Evolutionary conservation across 1,139 yeast genomes (phyloP).

Genomic region (Zygoascus meyerae): DNA sequence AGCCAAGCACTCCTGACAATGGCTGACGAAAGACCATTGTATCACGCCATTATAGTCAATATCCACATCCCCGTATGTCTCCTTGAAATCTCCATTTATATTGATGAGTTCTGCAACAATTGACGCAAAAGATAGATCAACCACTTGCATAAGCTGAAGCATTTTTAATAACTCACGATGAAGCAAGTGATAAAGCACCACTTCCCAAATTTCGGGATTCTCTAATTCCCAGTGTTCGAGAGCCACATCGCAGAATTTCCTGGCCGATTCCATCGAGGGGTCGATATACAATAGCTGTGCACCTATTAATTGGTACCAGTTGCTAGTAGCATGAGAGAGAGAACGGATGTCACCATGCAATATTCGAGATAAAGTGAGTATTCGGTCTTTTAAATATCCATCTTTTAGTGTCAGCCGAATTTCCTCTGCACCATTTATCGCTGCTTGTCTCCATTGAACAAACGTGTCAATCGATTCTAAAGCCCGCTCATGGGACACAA

Average conservation of each 20-base stretch:
- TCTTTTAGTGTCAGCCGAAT: slow-evolving; percentile 16
- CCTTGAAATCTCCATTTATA: slow-evolving; percentile 55
- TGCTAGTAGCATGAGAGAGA: slow-evolving; percentile 43
- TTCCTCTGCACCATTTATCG: slow-evolving; percentile 14
- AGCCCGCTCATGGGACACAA: slow-evolving; percentile 19
- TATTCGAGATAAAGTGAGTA: slow-evolving; percentile 19
- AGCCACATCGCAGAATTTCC: slow-evolving; percentile 39
- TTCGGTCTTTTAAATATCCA: slow-evolving; percentile 13
- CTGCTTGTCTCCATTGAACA: slow-evolving; percentile 24
- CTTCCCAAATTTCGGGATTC: slow-evolving; percentile 48
- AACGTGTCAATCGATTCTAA: slow-evolving; percentile 18
- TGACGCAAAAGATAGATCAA: slow-evolving; percentile 66
- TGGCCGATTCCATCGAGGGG: slow-evolving; percentile 42
- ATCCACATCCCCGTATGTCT: slow-evolving; percentile 33
- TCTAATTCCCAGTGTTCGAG: slow-evolving; percentile 36
- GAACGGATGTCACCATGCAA: slow-evolving; percentile 49
- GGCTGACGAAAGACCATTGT: slow-evolving; percentile 25
- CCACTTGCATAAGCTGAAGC: slow-evolving; percentile 52
- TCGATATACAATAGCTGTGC: slow-evolving; percentile 61
- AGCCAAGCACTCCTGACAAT: slow-evolving; percentile 24
- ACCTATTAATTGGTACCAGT: slow-evolving; percentile 70
- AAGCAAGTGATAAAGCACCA: slow-evolving; percentile 55
- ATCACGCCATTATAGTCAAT: slow-evolving; percentile 15
- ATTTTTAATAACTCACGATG: slow-evolving; percentile 55
- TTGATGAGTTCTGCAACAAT: slow-evolving; percentile 56